phyloP scores from a whole-genome alignment of 176 grass and related monocot genomes.

The Metroxylon sagu region DNA sequence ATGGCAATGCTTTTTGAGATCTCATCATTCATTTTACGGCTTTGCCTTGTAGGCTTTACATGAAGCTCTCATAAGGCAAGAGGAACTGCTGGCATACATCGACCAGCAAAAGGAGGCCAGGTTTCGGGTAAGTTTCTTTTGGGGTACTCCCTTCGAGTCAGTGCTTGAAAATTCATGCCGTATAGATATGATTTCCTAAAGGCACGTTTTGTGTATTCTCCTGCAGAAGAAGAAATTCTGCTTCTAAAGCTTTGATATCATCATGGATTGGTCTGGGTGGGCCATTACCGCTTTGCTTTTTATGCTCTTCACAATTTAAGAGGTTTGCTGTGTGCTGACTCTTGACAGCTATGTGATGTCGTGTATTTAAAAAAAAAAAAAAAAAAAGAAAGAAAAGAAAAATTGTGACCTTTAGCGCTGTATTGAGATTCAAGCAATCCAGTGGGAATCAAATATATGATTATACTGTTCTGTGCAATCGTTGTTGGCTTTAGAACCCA shows the following conservation, averaged over 20 bases:
- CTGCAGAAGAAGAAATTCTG: constrained; percentile 51
- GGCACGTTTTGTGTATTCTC: not conserved
- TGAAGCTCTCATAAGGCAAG: constrained; percentile 67
- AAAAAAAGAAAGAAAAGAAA: too few species aligned
- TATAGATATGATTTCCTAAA: too few species aligned
- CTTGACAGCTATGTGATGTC: too few species aligned
- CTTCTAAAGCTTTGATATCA: constrained; percentile 8
- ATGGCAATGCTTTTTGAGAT: not conserved
- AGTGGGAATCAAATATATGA: too few species aligned
- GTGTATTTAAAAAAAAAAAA: too few species aligned
- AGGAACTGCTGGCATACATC: constrained; percentile 77
- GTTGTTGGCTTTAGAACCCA: too few species aligned
- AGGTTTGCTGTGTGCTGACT: too few species aligned
- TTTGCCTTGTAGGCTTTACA: constrained; percentile 40
- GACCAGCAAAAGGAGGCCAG: constrained; percentile 41
- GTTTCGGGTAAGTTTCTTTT: constrained; percentile 38
- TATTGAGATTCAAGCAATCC: too few species aligned
- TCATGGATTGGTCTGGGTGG: not conserved
- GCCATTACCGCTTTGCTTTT: not conserved
- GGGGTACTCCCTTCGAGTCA: not conserved
- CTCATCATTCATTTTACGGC: not conserved
- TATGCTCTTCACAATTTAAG: too few species aligned
- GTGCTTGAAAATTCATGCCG: too few species aligned
- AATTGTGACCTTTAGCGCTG: too few species aligned
- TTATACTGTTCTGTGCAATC: too few species aligned